These are phyloP conservation scores for Vitis hybrid DNA, from an alignment of 177 flowering plant genomes.

Conservation along the genomic window DNA sequence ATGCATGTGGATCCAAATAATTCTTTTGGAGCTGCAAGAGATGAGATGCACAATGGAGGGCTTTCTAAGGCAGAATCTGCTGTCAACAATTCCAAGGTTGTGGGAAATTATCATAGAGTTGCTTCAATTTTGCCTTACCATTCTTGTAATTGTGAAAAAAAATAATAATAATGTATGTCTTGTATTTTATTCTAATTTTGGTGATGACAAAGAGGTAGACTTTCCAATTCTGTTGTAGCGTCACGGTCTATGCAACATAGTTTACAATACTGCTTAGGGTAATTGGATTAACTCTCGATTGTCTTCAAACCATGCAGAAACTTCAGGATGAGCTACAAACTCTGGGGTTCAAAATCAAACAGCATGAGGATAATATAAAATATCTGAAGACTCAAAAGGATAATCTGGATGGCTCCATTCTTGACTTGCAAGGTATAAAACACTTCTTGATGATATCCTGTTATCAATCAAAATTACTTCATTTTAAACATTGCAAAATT, in stretches of 20 bases:
- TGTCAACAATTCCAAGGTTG: constrained; percentile 41
- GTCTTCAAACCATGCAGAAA: constrained; percentile 42
- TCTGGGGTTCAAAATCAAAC: constrained; percentile 60
- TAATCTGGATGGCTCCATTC: constrained; percentile 65
- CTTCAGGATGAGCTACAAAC: constrained; percentile 59
- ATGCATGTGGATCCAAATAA: constrained; percentile 30
- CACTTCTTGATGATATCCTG: background rate
- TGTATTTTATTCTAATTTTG: no score
- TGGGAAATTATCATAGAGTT: background rate
- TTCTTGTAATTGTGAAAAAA: no score
- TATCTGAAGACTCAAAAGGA: constrained; percentile 47
- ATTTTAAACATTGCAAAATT: no score
- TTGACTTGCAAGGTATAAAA: constrained; percentile 67
- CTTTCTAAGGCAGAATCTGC: constrained; percentile 28
- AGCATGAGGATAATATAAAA: constrained; percentile 64
- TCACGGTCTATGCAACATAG: no score
- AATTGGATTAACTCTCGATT: background rate
- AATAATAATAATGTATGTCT: no score
- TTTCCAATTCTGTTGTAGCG: no score
- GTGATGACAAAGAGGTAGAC: no score
- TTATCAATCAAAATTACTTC: no score
- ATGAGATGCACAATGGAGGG: constrained; percentile 38
- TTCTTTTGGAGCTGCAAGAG: constrained; percentile 16
- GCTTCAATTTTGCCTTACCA: no score
- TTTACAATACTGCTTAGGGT: no score